phyloP scores from a whole-genome alignment of 495 filamentous ascomycete genomes.

The Oleoguttula mirabilis region DNA sequence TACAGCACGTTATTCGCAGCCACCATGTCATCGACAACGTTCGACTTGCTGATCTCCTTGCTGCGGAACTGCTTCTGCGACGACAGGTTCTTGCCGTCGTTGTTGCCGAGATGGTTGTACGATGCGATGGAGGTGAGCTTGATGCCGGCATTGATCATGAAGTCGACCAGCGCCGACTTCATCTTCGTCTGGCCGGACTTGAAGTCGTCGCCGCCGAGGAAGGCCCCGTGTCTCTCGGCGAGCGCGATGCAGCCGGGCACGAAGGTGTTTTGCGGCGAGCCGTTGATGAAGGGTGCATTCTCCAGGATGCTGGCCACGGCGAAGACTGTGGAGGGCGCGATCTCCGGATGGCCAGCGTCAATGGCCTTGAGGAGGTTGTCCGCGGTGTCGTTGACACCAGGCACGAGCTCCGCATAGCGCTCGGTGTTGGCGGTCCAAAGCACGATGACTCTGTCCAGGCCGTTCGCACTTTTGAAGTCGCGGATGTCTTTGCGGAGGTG shows the following conservation, averaged over 20 bases:
- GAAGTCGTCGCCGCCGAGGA: constrained; percentile 98
- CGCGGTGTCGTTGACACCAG: constrained; percentile 90
- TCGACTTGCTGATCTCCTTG: constrained; percentile 98
- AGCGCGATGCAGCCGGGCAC: constrained; percentile 85
- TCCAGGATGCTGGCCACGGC: constrained; percentile 90
- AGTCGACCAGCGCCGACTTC: constrained; percentile 98
- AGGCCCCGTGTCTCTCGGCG: constrained; percentile 75
- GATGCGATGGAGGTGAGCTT: constrained; percentile 97
- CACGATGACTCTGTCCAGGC: constrained; percentile 89
- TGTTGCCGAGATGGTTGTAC: constrained; percentile 99
- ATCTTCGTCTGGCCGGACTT: constrained; percentile 99
- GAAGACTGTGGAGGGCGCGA: constrained; percentile 90
- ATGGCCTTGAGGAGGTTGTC: constrained; percentile 86
- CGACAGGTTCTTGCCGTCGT: constrained; percentile 96
- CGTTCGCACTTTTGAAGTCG: constrained; percentile 79
- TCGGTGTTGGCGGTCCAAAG: constrained; percentile 99
- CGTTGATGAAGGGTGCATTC: constrained; percentile 91
- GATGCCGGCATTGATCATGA: constrained; percentile 96
- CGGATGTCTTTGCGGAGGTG: constrained; percentile 90
- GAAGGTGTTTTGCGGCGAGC: constrained; percentile 97
- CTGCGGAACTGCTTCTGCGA: constrained; percentile 97
- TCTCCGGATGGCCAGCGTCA: constrained; percentile 71
- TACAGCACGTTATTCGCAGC: constrained; percentile 88
- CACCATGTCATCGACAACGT: constrained; percentile 99
- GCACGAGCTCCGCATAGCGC: constrained; percentile 77